phyloP scores from a whole-genome alignment of 2,329 filamentous ascomycete genomes.

The Ophiognomonia clavigignenti-juglandacearum region DNA sequence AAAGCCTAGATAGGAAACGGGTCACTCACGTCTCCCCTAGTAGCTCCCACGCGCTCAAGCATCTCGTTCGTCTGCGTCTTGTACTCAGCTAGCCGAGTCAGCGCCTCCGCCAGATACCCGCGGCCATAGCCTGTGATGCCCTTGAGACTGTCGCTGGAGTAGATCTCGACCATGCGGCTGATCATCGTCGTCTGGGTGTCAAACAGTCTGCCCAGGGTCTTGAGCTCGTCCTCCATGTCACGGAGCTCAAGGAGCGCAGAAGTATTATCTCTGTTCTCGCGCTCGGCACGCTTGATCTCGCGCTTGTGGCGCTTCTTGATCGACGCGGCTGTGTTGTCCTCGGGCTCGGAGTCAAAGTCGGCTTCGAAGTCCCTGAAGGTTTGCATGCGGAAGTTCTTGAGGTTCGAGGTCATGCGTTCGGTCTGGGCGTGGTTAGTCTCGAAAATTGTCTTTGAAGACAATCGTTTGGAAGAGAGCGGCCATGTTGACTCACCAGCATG shows the following conservation, averaged over 20 bases:
- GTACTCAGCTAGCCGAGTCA: constrained; percentile 50
- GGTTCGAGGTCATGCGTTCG: constrained; percentile 56
- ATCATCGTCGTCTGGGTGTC: constrained; percentile 51
- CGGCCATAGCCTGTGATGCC: constrained; percentile 41
- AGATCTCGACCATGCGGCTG: constrained; percentile 40
- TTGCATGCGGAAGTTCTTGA: constrained; percentile 57
- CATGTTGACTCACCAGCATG: constrained; percentile 41
- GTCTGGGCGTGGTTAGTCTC: constrained; percentile 35
- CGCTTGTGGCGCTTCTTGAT: constrained; percentile 39
- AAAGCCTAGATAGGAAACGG: constrained; percentile 15
- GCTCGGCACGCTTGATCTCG: constrained; percentile 40
- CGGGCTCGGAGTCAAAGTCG: constrained; percentile 31
- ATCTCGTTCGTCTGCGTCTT: constrained; percentile 50
- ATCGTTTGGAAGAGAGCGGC: not conserved
- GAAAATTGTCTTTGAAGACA: not conserved
- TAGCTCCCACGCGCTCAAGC: constrained; percentile 51
- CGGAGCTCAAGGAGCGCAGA: constrained; percentile 58
- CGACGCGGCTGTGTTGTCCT: constrained; percentile 31
- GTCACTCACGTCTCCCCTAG: constrained; percentile 47
- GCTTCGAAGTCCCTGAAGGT: constrained; percentile 39
- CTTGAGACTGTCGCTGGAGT: constrained; percentile 34
- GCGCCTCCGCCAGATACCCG: constrained; percentile 47
- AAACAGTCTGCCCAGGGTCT: constrained; percentile 51
- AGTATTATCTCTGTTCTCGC: constrained; percentile 58
- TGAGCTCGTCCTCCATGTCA: constrained; percentile 60